phyloP scores from a whole-genome alignment of 306 rosid species.

The Neltuma alba region DNA sequence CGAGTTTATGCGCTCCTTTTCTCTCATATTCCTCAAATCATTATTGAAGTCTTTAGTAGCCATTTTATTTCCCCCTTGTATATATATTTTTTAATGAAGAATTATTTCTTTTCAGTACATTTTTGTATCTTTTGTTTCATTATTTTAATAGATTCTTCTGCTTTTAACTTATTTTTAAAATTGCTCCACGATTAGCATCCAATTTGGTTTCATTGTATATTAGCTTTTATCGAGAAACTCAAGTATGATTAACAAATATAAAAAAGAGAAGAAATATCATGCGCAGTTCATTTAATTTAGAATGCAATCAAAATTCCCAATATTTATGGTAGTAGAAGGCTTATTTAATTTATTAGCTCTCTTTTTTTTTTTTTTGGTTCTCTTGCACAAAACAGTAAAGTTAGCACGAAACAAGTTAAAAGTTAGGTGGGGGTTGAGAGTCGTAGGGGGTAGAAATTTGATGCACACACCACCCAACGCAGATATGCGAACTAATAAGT shows the following conservation, averaged over 20 bases:
- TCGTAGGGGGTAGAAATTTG: background rate
- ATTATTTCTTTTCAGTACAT: background rate
- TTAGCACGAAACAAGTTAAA: background rate
- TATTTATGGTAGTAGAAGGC: background rate
- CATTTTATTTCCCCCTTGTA: background rate
- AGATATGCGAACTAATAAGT: background rate
- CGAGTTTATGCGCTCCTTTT: slow-evolving; percentile 37
- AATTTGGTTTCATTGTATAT: too few relatives aligned
- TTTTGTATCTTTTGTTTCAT: slow-evolving; percentile 29
- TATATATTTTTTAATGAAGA: background rate
- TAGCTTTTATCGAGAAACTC: too few relatives aligned
- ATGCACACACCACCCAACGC: background rate
- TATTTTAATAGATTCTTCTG: slow-evolving; percentile 62
- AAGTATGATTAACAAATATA: too few relatives aligned
- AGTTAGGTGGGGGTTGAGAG: background rate
- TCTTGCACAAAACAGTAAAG: background rate
- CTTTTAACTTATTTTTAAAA: slow-evolving; percentile 15
- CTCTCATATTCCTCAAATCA: slow-evolving; percentile 52
- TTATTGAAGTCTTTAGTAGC: background rate
- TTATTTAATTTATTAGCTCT: background rate
- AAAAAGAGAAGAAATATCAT: too few relatives aligned
- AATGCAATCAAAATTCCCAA: background rate
- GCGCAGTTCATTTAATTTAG: background rate
- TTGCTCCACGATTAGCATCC: slow-evolving; percentile 31
- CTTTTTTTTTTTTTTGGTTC: background rate